Evolutionary conservation across 2,329 filamentous ascomycete species (phyloP).

Genomic region (Fusarium sororula): DNA sequence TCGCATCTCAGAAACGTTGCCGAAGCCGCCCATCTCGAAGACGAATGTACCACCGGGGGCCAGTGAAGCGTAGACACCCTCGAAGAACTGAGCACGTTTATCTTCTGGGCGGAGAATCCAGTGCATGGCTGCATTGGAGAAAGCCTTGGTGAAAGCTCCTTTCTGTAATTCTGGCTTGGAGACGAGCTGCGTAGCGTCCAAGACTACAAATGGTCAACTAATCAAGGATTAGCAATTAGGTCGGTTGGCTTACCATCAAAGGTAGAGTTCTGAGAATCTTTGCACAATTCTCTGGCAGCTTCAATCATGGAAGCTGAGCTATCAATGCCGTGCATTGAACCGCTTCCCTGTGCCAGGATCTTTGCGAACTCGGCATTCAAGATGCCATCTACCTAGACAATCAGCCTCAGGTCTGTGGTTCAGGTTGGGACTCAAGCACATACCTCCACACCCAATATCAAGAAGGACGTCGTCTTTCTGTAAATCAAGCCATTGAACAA

Average conservation of each 20-base stretch:
- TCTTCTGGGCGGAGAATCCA: constrained; percentile 65
- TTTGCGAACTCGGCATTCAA: constrained; percentile 64
- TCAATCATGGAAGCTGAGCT: constrained; percentile 67
- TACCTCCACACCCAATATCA: constrained; percentile 72
- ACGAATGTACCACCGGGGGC: constrained; percentile 65
- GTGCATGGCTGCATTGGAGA: constrained; percentile 74
- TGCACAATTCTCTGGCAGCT: constrained; percentile 56
- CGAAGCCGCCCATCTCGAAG: constrained; percentile 78
- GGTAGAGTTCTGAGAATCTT: constrained; percentile 49
- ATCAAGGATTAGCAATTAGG: too few relatives aligned
- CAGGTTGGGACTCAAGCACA: constrained; percentile 20
- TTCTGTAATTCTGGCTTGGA: constrained; percentile 48
- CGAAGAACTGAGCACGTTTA: constrained; percentile 62
- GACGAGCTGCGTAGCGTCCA: constrained; percentile 56
- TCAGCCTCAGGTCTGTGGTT: background rate
- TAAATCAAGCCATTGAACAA: constrained; percentile 67
- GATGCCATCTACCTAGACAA: constrained; percentile 59
- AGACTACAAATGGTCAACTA: constrained; percentile 47
- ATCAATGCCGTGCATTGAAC: constrained; percentile 66
- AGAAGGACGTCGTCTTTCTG: constrained; percentile 66
- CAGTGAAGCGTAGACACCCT: constrained; percentile 60
- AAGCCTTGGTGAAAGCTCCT: constrained; percentile 62
- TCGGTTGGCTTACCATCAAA: constrained; percentile 54
- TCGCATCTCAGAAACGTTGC: constrained; percentile 72
- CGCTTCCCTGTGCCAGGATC: constrained; percentile 55